Base-by-base conservation (phyloP, 768 basidiomycete genomes). In the Tubosaeta sp. region DNA sequence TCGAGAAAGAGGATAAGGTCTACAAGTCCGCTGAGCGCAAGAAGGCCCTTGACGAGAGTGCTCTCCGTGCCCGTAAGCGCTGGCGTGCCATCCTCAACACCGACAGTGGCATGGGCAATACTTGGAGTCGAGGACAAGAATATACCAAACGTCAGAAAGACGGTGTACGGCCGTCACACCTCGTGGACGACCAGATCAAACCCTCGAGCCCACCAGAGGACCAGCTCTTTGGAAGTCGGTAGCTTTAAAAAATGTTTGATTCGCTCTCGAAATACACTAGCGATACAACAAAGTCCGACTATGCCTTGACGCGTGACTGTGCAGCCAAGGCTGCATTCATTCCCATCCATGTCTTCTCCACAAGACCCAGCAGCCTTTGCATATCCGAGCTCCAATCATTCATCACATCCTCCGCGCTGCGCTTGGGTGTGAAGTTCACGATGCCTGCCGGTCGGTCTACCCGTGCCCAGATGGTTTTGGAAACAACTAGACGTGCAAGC, bases 331-430 rank as follows among this genome's bases (percentile, higher is more conserved):
- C 90, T 30, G 90, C 90, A 58, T 92, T 92, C 80, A 93, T 86
- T 32, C 87, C 87, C 90, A 93, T 93, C 90, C 94, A 96, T n/a
- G 92, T 93, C 81, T 97, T 97, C 74, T 99, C 96, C 13, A 94
- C 90, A 36, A 96, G 71, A 16, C 87, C 81, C 53, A 99, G 76
- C 62, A 99, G 72, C 71, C 88, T 93, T 62, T 87, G 89, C 81
- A 99, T 92, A 63, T 98, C 94, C 19, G 85, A 89, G 70, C 92
- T 94, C 95, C 96, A 99, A 55, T 92, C 91, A 64, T 98, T 98
- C 86, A 99, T 87, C 6, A 93, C 86, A 61, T 96, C 93, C 64
- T 97, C 94, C 2, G 90, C 81, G 48, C 78, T 84, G 58, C 84
- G 83, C 70, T 87, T 88, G 59, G 78, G 81, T 59, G 83, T 82